A percentile compares a stretch with the other conserved stretches of the same genome.
phyloP scores from a whole-genome alignment of 768 basidiomycete genomes.

The Collybia mongolica region DNA sequence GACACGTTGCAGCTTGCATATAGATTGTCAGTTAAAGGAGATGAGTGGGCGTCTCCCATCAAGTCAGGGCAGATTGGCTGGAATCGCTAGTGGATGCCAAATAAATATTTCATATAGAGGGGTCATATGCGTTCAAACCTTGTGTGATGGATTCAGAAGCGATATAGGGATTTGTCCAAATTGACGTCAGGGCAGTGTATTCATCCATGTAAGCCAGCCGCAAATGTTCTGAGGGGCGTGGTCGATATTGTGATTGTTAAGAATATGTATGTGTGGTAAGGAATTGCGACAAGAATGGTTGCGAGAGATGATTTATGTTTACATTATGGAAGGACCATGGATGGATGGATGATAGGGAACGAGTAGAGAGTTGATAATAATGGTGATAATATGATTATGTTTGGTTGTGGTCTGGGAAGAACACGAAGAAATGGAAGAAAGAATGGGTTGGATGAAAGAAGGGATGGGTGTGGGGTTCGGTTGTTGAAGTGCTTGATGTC shows the following conservation, averaged over 20 bases:
- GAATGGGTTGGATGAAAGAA: too few species aligned
- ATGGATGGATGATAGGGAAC: neutral
- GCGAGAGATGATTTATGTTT: slow-evolving; percentile 5
- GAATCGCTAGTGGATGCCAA: too few species aligned
- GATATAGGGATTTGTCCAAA: too few species aligned
- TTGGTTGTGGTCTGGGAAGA: neutral
- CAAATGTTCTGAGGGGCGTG: neutral
- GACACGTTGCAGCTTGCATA: neutral
- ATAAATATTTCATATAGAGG: too few species aligned
- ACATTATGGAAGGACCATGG: neutral
- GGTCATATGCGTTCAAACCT: neutral
- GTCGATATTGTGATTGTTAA: slow-evolving; percentile 8
- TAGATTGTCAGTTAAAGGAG: slow-evolving; percentile 3
- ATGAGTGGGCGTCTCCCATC: slow-evolving; percentile 1
- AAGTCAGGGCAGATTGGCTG: neutral
- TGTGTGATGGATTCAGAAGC: neutral
- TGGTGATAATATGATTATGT: slow-evolving; percentile 7
- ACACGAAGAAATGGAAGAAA: slow-evolving; percentile 8
- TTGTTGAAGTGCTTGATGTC: neutral
- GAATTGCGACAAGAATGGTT: neutral
- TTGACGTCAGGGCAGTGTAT: too few species aligned
- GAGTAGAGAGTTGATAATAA: slow-evolving; percentile 2
- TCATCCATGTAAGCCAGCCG: neutral
- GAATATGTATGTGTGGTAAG: slow-evolving; percentile 11
- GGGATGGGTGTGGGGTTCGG: neutral